Base-by-base conservation (phyloP, 2,329 filamentous ascomycete genomes). In the Arachnopeziza araneosa region DNA sequence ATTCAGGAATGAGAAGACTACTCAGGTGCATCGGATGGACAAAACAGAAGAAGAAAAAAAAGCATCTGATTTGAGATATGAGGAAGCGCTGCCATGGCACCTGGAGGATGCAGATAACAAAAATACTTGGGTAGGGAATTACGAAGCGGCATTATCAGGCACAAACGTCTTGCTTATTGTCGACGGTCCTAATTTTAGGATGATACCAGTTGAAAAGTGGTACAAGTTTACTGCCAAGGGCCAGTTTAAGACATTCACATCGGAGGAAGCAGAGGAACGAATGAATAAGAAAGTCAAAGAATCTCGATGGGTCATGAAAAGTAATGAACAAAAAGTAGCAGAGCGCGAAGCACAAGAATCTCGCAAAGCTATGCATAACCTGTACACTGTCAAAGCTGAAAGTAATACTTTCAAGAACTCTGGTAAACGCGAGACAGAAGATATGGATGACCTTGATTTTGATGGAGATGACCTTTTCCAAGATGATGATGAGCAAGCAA, bases 1-100 rank as follows among this genome's bases (percentile, higher is more conserved):
- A 67, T 88, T 89, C 71, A 87, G 89, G 73, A 84, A 88, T 63
- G 93, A 96, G 75, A 96, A 93, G 70, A 93, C 87, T 1, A 89
- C 91, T 64, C 90, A 92, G 68, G 89, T 96, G 23, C 92, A 90
- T 70, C 87, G 91, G 66, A 84, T 89, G n/a, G 90, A 96, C 60
- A 82, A 83, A 58, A 82, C 83, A 6, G 84, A 86, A 71, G 86
- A 85, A 1, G 82, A 76, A 78, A 95, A 83, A 81, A 96, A 81
- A 78, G 82, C 86, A 60, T 80, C 81, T 0, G 83, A 85, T 59
- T 85, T 85, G 76, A 88, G 93, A 64, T 99, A 98, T 67, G 95
- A 98, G 73, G 95, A 99, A 74, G 91, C 93, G 3, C 79, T 97
- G 55, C 95, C 95, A 6, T 99, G 95, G 95, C 93, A 97, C 73